Evolutionary conservation across 208 protist genomes (phyloP).

Genomic region (Wallacemonas sp.): DNA sequence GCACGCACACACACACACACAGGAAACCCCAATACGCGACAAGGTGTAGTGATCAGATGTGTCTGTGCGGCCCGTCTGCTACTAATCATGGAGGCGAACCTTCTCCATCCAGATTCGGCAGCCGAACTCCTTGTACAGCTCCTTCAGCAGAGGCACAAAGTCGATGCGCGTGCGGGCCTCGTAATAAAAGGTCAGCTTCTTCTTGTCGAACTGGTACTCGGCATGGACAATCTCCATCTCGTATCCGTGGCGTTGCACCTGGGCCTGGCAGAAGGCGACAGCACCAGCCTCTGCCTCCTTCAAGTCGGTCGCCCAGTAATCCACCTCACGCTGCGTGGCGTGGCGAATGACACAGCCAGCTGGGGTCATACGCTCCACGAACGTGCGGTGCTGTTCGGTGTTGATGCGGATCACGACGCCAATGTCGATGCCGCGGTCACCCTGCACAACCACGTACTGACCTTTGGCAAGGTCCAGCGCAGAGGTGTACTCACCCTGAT

Average conservation of each 20-base stretch:
- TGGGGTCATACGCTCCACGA: constrained; percentile 60
- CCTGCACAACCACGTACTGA: constrained; percentile 87
- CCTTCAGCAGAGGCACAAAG: constrained; percentile 82
- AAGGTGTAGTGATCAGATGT: too few relatives aligned
- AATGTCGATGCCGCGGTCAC: constrained; percentile 90
- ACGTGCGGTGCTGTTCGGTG: constrained; percentile 38
- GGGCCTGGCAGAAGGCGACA: constrained; percentile 63
- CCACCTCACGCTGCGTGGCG: constrained; percentile 84
- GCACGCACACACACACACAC: too few relatives aligned
- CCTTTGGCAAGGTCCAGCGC: constrained; percentile 56
- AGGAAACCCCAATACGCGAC: too few relatives aligned
- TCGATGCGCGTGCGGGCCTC: constrained; percentile 69
- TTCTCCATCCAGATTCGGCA: constrained; percentile 94
- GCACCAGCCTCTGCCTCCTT: constrained; percentile 80
- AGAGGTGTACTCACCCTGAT: constrained; percentile 76
- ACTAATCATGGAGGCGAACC: constrained; percentile 33
- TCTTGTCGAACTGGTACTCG: constrained; percentile 93
- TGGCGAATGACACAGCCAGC: constrained; percentile 64
- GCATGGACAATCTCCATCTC: constrained; percentile 85
- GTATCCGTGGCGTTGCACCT: constrained; percentile 54
- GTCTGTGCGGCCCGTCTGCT: background rate
- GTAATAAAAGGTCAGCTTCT: constrained; percentile 94
- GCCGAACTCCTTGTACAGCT: constrained; percentile 84
- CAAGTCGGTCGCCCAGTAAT: constrained; percentile 83
- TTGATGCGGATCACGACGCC: constrained; percentile 84